phyloP scores from a whole-genome alignment of 495 filamentous ascomycete species.

The Cercophora newfieldiana region DNA sequence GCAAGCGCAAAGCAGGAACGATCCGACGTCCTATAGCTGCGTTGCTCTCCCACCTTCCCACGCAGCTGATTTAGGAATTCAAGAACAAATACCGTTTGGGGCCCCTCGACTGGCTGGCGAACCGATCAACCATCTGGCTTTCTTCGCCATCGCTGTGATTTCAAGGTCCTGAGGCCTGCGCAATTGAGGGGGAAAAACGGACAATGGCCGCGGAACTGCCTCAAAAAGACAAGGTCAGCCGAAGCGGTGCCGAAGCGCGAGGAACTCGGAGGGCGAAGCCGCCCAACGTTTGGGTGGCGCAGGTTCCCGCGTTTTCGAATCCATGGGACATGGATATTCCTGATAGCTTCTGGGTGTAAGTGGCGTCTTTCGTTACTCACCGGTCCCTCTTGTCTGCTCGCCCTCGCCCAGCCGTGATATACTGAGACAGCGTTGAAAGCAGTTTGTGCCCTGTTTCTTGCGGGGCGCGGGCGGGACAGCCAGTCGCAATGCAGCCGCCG shows the following conservation, averaged over 20 bases:
- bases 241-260: constrained; percentile 10
- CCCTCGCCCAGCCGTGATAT: not conserved
- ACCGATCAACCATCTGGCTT: not conserved
- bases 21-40: not conserved
- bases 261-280: no score
- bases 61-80: not conserved
- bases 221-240: constrained; percentile 8
- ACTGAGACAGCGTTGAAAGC: not conserved
- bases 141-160: not conserved
- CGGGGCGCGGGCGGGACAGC: not conserved
- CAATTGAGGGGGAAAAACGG: constrained; percentile 7
- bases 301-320: not conserved
- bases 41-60: not conserved
- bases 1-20: constrained; percentile 1
- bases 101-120: not conserved
- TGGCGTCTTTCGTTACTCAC: not conserved
- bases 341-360: not conserved
- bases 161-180: constrained; percentile 2
- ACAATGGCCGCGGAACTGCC: constrained; percentile 7
- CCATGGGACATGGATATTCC: not conserved
- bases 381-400: not conserved
- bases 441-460: not conserved
- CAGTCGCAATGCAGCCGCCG: not conserved
- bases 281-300: not conserved
- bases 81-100: not conserved